Conservation (phyloP, 257 asterid genomes). For the Gentiana dahurica region DNA sequence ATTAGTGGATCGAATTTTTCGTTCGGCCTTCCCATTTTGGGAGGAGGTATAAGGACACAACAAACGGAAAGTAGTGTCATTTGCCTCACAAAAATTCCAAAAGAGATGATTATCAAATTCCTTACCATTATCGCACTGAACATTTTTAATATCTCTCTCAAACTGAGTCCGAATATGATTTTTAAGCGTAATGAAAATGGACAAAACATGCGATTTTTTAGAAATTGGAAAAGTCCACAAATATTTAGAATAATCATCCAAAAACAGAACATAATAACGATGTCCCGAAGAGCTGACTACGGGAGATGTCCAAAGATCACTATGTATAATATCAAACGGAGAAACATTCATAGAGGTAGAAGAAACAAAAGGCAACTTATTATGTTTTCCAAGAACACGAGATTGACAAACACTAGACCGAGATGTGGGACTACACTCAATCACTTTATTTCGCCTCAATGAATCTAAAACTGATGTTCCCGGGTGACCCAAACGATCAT, state of each 20-base stretch:
- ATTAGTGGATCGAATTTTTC: background rate
- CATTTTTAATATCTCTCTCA: background rate
- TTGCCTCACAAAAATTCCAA: background rate
- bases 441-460: background rate
- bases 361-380: background rate
- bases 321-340: no score
- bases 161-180: background rate
- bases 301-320: background rate
- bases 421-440: background rate
- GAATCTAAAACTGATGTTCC: background rate
- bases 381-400: background rate
- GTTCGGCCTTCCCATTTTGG: conserved; percentile 6
- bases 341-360: background rate
- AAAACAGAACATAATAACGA: conserved; percentile 1
- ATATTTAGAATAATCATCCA: background rate
- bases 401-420: background rate
- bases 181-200: background rate
- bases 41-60: background rate
- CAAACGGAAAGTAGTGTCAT: background rate
- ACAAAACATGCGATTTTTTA: background rate
- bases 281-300: background rate
- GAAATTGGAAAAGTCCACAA: background rate
- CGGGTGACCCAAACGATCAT: background rate
- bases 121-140: background rate
- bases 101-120: background rate